Percentiles rank a stretch among this genome's conserved stretches.
These are phyloP conservation scores for Cordyceps cicadae DNA, from an alignment of 2,329 filamentous ascomycete species.

Conservation along the genomic window DNA sequence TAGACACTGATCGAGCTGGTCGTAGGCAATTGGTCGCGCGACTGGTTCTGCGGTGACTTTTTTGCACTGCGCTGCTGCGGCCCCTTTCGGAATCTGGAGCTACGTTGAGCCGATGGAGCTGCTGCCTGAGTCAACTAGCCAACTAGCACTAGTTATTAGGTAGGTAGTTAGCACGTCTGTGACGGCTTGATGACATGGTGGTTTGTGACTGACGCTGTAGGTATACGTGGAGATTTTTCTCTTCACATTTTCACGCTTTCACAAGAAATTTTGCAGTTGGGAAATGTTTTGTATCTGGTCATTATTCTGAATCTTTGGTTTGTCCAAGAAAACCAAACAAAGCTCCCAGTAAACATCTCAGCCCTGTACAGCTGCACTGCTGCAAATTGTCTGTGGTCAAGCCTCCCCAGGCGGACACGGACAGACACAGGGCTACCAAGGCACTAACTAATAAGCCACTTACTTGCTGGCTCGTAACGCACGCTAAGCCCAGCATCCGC, in stretches of 20 bases:
- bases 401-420: too few relatives aligned
- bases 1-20: background rate
- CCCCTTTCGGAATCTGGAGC: conserved; percentile 12
- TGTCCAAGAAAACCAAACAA: too few relatives aligned
- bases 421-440: too few relatives aligned
- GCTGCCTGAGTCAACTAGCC: background rate
- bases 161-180: too few relatives aligned
- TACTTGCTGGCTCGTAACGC: background rate
- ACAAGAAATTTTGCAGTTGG: too few relatives aligned
- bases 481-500: background rate
- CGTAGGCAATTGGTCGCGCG: conserved; percentile 3
- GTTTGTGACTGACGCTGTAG: background rate
- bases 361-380: too few relatives aligned
- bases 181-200: background rate
- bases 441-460: background rate
- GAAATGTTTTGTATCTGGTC: too few relatives aligned
- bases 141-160: too few relatives aligned
- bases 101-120: conserved; percentile 8
- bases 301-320: too few relatives aligned
- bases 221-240: background rate
- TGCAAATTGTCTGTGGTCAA: too few relatives aligned
- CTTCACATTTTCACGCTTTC: too few relatives aligned
- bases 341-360: too few relatives aligned
- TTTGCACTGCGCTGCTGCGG: background rate
- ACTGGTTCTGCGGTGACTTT: conserved; percentile 6